Evolutionary conservation across 2,329 filamentous ascomycete species (phyloP), one percentile per base, ranked within the genome.

Genomic region (Golovinomyces cichoracearum): DNA sequence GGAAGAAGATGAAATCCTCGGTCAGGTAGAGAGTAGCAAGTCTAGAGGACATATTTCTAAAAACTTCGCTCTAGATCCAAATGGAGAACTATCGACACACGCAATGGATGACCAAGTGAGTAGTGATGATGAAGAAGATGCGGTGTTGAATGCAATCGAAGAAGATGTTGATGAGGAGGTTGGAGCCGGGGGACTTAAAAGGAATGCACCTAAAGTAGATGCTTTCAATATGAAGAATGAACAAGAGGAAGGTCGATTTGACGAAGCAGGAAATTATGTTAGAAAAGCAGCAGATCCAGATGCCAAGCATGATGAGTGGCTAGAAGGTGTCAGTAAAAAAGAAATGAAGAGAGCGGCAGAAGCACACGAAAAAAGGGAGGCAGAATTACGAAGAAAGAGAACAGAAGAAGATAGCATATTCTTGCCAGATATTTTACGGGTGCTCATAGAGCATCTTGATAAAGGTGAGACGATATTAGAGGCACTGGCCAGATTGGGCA

Each of bases 211-310:
- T 1, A 83, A 90, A 61, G 72, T 98, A 5, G 90, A 95, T 62
- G 88, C 88, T 2, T 98, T 98, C 70, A 95, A 98, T 60, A 82
- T 98, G 70, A 77, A 75, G 51, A 68, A 74, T 12, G 90, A 98
- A 63, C 78, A 92, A 62, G 85, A 95, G 59, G 88, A 95, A 56
- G 90, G 90, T 1, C 73, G 77, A 10, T 98, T 94, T 58, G 90
- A 98, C 61, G 81, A 90, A 56, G 68, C 78, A 1, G 88, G 88
- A 9, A 98, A 95, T 62, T 98, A 78, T 61, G 76, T 98, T 41
- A 76, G 90, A 50, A 92, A 92, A 63, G 86, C 86, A 0, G 73
- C 67, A 7, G 90, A 98, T 57, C 83, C 84, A 0, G 85, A 95
- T 56, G 83, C 86, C 0, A 74, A 82, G 22, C 85, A 98, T 62